phyloP scores from a whole-genome alignment of 768 basidiomycete species.

The Leccinum fibrillosum region DNA sequence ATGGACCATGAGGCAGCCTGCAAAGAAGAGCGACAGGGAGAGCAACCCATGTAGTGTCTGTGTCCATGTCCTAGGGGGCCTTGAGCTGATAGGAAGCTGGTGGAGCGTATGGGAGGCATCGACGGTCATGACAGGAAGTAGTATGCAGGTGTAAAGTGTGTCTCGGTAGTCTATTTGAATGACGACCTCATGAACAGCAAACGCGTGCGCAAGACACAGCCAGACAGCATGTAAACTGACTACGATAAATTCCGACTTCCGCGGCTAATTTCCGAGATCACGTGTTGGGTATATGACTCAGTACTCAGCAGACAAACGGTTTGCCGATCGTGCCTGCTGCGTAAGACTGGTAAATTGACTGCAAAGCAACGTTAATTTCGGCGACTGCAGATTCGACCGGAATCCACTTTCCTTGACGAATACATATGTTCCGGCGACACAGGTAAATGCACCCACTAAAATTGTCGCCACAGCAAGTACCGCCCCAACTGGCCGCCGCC shows the following conservation, averaged over 20 bases:
- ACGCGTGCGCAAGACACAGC: background rate
- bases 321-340: conserved; percentile 34
- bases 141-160: conserved; percentile 1
- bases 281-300: conserved; percentile 21
- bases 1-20: conserved; percentile 68
- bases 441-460: conserved; percentile 48
- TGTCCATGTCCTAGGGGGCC: conserved; percentile 53
- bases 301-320: conserved; percentile 37
- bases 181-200: background rate
- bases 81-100: conserved; percentile 49
- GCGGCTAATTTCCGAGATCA: conserved; percentile 9
- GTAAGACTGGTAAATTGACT: conserved; percentile 50
- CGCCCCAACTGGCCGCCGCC: conserved; percentile 32
- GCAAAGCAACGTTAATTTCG: background rate
- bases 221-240: conserved; percentile 13
- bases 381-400: background rate
- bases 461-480: conserved; percentile 33
- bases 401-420: conserved; percentile 42
- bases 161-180: conserved; percentile 13
- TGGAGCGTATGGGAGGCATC: conserved; percentile 25
- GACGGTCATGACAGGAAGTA: conserved; percentile 19
- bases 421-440: conserved; percentile 40
- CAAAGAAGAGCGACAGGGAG: conserved; percentile 56
- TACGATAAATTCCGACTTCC: conserved; percentile 11
- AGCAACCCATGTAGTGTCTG: conserved; percentile 47